A percentile compares a stretch with the other conserved stretches of the same genome.
These are phyloP conservation scores for Neurospora sp. DNA, from an alignment of 495 filamentous ascomycete species.

Conservation along the genomic window DNA sequence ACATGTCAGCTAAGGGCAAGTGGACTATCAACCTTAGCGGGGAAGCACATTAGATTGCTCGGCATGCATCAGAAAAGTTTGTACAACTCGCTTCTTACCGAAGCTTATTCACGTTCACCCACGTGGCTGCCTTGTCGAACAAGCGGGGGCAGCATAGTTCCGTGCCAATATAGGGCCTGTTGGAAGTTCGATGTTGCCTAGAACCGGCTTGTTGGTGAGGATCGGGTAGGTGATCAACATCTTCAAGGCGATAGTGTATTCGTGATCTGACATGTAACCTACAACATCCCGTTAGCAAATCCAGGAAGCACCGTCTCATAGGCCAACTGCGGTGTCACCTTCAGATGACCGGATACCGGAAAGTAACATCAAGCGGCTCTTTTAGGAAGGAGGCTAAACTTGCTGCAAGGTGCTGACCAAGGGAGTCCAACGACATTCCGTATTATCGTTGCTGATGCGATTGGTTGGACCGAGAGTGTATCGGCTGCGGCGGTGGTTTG, in stretches of 20 bases:
- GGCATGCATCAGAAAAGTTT: neutral
- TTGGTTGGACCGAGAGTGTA: neutral
- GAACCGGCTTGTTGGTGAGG: neutral
- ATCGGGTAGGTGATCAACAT: neutral
- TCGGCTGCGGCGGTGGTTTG: neutral
- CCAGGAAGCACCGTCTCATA: neutral
- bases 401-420: neutral
- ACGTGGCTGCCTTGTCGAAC: neutral
- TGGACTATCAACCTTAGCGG: neutral
- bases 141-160: neutral
- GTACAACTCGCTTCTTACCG: neutral
- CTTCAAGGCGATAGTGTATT: neutral
- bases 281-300: neutral
- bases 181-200: neutral
- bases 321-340: neutral
- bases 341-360: neutral
- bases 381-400: neutral
- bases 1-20: neutral
- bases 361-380: neutral
- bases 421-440: neutral
- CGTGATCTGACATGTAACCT: neutral
- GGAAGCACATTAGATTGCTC: neutral
- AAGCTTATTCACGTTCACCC: neutral
- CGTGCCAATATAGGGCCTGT: neutral
- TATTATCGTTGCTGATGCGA: neutral